phyloP scores from a whole-genome alignment of 2,329 filamentous ascomycete genomes.

The Colletotrichum navitas region DNA sequence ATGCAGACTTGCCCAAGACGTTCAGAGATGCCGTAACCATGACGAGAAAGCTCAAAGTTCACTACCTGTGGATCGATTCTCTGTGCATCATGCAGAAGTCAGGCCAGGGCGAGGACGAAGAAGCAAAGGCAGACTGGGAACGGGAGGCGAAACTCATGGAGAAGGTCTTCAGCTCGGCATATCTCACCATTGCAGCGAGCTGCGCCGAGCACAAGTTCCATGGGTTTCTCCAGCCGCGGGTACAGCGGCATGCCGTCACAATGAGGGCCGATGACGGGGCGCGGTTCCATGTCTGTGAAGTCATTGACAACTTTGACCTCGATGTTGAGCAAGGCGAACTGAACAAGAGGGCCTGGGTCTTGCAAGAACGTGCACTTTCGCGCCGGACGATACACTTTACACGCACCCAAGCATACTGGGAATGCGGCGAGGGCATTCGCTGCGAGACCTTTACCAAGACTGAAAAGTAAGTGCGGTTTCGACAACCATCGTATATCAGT shows the following conservation, averaged over 20 bases:
- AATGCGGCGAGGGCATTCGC: constrained; percentile 45
- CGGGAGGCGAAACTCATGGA: constrained; percentile 21
- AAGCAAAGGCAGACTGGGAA: constrained; percentile 18
- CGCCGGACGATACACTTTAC: constrained; percentile 9
- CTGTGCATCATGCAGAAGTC: constrained; percentile 44
- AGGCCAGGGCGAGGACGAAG: constrained; percentile 32
- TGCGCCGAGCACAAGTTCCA: background rate
- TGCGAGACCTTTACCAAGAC: constrained; percentile 52
- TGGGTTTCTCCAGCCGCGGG: background rate
- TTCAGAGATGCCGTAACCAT: constrained; percentile 33
- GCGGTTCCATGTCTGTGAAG: constrained; percentile 43
- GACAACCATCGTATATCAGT: background rate
- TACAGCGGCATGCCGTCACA: background rate
- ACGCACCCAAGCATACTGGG: background rate
- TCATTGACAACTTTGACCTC: constrained; percentile 47
- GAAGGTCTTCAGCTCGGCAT: constrained; percentile 12
- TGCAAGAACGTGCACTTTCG: constrained; percentile 13
- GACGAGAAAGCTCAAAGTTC: constrained; percentile 24
- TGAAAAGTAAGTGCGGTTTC: constrained; percentile 47
- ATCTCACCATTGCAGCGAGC: constrained; percentile 1
- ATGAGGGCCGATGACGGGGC: background rate
- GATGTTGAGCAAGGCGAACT: background rate
- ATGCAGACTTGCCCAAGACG: constrained; percentile 22
- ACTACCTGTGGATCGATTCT: constrained; percentile 43
- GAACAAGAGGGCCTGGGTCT: constrained; percentile 14